phyloP scores from a whole-genome alignment of 371 early-diverging fungal genomes.

The Rhizopus delemar region DNA sequence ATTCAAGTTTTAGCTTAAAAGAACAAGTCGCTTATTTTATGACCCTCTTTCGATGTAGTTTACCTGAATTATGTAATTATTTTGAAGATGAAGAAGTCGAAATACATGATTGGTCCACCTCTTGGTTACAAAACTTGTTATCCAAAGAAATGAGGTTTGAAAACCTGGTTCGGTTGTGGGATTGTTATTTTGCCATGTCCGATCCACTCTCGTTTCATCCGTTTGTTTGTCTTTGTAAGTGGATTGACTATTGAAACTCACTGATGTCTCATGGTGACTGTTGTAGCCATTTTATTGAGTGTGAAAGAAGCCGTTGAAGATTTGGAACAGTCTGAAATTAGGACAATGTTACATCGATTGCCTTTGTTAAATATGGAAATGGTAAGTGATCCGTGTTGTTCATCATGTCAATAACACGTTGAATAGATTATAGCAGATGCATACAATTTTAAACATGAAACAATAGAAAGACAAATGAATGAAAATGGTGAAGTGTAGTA shows the following conservation, averaged over 20 bases:
- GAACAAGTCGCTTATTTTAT: conserved; percentile 79
- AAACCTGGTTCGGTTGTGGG: conserved; percentile 80
- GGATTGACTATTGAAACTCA: background rate
- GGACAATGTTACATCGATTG: conserved; percentile 77
- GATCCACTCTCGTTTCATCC: conserved; percentile 78
- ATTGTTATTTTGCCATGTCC: conserved; percentile 75
- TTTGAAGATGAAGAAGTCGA: conserved; percentile 96
- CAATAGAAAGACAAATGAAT: conserved; percentile 34
- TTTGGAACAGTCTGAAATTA: conserved; percentile 88
- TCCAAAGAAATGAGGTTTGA: conserved; percentile 82
- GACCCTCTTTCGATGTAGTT: conserved; percentile 72
- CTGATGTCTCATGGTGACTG: background rate
- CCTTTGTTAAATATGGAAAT: conserved; percentile 75
- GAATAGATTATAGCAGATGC: conserved; percentile 34
- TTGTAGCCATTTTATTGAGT: conserved; percentile 61
- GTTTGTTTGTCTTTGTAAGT: conserved; percentile 72
- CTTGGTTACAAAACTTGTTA: conserved; percentile 81
- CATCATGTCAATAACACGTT: background rate
- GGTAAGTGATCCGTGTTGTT: conserved; percentile 33
- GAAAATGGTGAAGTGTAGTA: conserved; percentile 30
- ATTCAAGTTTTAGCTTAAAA: conserved; percentile 56
- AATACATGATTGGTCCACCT: conserved; percentile 87
- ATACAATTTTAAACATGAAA: conserved; percentile 33
- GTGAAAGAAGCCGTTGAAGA: conserved; percentile 84
- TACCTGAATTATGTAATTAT: conserved; percentile 81